Percentiles rank a stretch among this genome's conserved stretches.
Evolutionary conservation across 352 stramenopile species (phyloP).

Genomic region (Thraustotheca clavata): DNA sequence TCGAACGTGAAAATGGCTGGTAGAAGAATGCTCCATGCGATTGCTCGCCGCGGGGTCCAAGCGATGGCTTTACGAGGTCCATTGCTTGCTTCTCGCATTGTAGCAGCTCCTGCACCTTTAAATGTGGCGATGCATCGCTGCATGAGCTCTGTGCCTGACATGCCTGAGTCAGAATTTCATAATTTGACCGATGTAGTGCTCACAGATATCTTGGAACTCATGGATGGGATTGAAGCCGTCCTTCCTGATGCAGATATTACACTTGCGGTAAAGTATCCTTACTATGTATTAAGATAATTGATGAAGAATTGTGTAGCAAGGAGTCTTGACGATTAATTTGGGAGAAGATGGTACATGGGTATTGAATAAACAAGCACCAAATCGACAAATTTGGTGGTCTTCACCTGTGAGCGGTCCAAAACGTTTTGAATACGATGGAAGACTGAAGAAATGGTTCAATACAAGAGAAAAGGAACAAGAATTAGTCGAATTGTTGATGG

Average conservation of each 20-base stretch:
- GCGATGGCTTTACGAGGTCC: too few relatives aligned
- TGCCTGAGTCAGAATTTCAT: constrained; percentile 74
- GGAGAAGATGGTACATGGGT: constrained; percentile 93
- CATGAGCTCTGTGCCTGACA: neutral
- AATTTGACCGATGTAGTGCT: constrained; percentile 65
- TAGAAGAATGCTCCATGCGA: too few relatives aligned
- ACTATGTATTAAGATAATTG: too few relatives aligned
- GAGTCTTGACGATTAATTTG: constrained; percentile 92
- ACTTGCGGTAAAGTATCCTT: constrained; percentile 41
- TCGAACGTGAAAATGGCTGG: too few relatives aligned
- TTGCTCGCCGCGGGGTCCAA: too few relatives aligned
- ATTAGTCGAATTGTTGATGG: constrained; percentile 55
- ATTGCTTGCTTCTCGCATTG: too few relatives aligned
- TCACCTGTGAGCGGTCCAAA: constrained; percentile 91
- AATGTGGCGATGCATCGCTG: neutral
- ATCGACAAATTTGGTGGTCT: constrained; percentile 96
- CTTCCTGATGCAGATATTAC: constrained; percentile 76
- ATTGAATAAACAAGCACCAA: constrained; percentile 97
- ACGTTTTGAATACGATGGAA: constrained; percentile 80
- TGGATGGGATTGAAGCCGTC: constrained; percentile 82
- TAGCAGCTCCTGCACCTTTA: too few relatives aligned
- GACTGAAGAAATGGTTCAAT: constrained; percentile 68
- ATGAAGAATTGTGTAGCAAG: constrained; percentile 64
- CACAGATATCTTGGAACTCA: constrained; percentile 61
- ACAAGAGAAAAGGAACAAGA: constrained; percentile 63